phyloP scores from a whole-genome alignment of 2,329 filamentous ascomycete genomes.

The Dactylonectria macrodidyma region DNA sequence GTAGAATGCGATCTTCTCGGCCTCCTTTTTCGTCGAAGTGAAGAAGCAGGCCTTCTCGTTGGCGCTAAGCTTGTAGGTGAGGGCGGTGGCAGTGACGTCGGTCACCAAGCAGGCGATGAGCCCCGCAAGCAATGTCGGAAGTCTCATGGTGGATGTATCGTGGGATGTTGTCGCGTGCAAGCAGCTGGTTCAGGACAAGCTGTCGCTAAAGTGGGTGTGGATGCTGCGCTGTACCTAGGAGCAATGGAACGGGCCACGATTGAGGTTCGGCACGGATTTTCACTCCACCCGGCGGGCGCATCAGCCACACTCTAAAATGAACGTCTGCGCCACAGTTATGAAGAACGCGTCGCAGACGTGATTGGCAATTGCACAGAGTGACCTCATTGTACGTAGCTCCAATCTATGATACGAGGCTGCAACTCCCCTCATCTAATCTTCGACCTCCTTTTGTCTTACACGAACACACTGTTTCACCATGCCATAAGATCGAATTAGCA shows the following conservation, averaged over 20 bases:
- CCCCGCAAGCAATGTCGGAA: constrained; percentile 73
- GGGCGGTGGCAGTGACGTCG: constrained; percentile 85
- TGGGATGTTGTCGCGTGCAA: constrained; percentile 48
- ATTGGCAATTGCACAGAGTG: constrained; percentile 25
- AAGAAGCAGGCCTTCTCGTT: constrained; percentile 99
- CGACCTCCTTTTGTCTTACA: constrained; percentile 5
- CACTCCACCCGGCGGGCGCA: constrained; percentile 38
- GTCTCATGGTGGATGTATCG: constrained; percentile 70
- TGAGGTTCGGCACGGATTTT: constrained; percentile 49
- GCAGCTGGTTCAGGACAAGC: constrained; percentile 47
- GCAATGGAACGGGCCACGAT: constrained; percentile 47
- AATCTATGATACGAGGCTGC: constrained; percentile 19
- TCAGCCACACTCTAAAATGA: constrained; percentile 38
- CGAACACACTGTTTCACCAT: constrained; percentile 15
- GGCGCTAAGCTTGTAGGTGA: constrained; percentile 92
- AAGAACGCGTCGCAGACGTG: constrained; percentile 28
- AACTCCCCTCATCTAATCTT: constrained; percentile 28
- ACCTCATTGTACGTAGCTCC: constrained; percentile 32
- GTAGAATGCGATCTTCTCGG: constrained; percentile 96
- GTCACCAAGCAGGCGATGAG: constrained; percentile 80
- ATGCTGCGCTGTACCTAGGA: constrained; percentile 35
- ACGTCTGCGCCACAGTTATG: constrained; percentile 24
- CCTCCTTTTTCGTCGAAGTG: constrained; percentile 80
- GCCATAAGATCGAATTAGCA: constrained; percentile 33
- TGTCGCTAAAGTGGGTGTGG: constrained; percentile 46